Percentiles rank a stretch among this genome's conserved stretches.
Evolutionary conservation across 768 basidiomycete species (phyloP).

Genomic region (Mycena filopes): DNA sequence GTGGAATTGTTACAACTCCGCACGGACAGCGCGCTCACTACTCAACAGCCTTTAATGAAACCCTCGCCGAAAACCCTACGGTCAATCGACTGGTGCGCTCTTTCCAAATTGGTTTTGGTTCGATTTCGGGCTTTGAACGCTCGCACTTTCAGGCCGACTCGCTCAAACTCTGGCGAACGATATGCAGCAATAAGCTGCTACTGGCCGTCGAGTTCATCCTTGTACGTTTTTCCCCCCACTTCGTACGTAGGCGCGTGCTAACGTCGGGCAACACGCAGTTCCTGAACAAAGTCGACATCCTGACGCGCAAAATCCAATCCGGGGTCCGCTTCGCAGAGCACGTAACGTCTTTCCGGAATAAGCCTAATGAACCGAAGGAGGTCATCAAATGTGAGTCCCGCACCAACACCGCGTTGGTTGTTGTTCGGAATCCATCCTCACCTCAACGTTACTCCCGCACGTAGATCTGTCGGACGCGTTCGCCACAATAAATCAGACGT

Average conservation of each 20-base stretch:
- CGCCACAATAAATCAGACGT: constrained; percentile 57
- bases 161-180: constrained; percentile 66
- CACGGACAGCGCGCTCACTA: background rate
- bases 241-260: background rate
- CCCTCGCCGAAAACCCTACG: constrained; percentile 65
- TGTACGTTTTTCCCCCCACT: background rate
- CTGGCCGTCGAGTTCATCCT: constrained; percentile 64
- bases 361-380: constrained; percentile 60
- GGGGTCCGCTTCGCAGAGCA: constrained; percentile 65
- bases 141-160: constrained; percentile 57
- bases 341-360: constrained; percentile 64
- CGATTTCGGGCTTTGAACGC: background rate
- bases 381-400: constrained; percentile 62
- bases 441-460: too few species aligned
- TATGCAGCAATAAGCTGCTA: constrained; percentile 69
- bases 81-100: constrained; percentile 68
- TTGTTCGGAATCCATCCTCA: too few species aligned
- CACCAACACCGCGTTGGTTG: background rate
- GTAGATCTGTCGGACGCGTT: constrained; percentile 66
- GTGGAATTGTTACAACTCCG: background rate
- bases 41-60: constrained; percentile 65
- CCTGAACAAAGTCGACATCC: constrained; percentile 71
- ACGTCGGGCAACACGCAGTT: constrained; percentile 47
- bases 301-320: constrained; percentile 61
- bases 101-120: constrained; percentile 3